Percentiles rank a stretch among this genome's conserved stretches.
These are phyloP conservation scores for Cercospora zeina DNA, from an alignment of 2,329 filamentous ascomycete species.

Conservation along the genomic window DNA sequence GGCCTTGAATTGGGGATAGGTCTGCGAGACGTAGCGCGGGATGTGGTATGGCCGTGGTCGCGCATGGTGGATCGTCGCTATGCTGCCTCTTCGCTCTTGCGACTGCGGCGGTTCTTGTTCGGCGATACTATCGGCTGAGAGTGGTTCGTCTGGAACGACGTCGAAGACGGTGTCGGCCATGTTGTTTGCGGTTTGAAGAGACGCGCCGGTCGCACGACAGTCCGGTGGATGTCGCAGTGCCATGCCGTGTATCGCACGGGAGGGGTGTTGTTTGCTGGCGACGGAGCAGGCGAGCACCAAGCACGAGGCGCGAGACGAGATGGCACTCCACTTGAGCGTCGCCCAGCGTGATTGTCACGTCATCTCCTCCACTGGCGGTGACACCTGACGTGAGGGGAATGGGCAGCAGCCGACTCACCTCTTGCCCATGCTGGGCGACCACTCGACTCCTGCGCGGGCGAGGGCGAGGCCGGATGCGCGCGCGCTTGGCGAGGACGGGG, in stretches of 20 bases:
- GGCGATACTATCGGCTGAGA: constrained; percentile 6
- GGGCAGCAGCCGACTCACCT: constrained; percentile 31
- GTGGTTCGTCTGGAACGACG: constrained; percentile 24
- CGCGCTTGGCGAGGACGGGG: not conserved
- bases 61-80: constrained; percentile 38
- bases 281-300: constrained; percentile 8
- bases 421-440: constrained; percentile 36
- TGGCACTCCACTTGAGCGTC: constrained; percentile 7
- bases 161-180: constrained; percentile 36
- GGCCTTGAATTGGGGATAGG: constrained; percentile 38
- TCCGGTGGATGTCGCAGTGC: not conserved
- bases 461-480: constrained; percentile 12
- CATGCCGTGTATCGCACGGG: not conserved
- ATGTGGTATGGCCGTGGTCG: constrained; percentile 39
- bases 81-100: constrained; percentile 21
- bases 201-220: not conserved
- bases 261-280: constrained; percentile 4
- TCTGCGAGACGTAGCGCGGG: constrained; percentile 36
- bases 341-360: constrained; percentile 17
- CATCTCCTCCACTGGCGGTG: constrained; percentile 14
- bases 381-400: constrained; percentile 14
- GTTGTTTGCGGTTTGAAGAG: not conserved
- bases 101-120: constrained; percentile 14
- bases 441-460: not conserved
- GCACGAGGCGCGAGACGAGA: constrained; percentile 13